Evolutionary conservation across 768 basidiomycete species (phyloP), one percentile per base, ranked within the genome.

Genomic region (Tulasnella sp.): DNA sequence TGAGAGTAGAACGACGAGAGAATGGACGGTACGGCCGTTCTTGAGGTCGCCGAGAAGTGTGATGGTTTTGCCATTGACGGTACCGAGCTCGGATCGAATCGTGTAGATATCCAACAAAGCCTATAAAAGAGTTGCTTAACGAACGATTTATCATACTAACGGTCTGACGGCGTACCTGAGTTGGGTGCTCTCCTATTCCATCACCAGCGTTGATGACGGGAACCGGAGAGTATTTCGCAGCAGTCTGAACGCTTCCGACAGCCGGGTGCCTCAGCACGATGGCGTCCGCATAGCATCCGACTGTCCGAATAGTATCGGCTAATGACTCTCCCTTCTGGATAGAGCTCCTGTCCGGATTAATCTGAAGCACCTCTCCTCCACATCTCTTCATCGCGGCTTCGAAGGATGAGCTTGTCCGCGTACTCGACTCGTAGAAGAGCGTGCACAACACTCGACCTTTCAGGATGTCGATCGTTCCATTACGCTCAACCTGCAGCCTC

Each of bases 341-440:
- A 0, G 94, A 97, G 3, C 95, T 95, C 1, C 85, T 84, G 69
- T 94, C 92, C 2, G 87, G 86, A 47, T 86, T 86, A 71, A 98
- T 86, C 71, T 90, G 86, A 19, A 97, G 89, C 42, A 98, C 96
- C 77, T 95, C 88, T 22, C 97, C 97, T 34, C 97, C 97, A 77
- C 94, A 94, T 66, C 97, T 88, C 80, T 97, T 96, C 97, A 98
- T 99, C 12, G 97, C 97, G 2, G 96, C 90, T 78, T 99, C 96
- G 77, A 99, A 99, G 9, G 96, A 98, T 3, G 91, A 86, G 74
- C 92, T 94, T 3, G 97, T 99, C 37, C 97, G 86, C 2, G 97
- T 99, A 2, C 95, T 97, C 1, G 96, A 92, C 79, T 99, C 97
- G 79, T 94, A 99, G 85, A 99, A 99, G 41, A 95, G 79, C 26